Percentiles rank a stretch among this genome's conserved stretches.
Evolutionary conservation across 345 rosid species (phyloP).

Genomic region (Litchi chinensis): DNA sequence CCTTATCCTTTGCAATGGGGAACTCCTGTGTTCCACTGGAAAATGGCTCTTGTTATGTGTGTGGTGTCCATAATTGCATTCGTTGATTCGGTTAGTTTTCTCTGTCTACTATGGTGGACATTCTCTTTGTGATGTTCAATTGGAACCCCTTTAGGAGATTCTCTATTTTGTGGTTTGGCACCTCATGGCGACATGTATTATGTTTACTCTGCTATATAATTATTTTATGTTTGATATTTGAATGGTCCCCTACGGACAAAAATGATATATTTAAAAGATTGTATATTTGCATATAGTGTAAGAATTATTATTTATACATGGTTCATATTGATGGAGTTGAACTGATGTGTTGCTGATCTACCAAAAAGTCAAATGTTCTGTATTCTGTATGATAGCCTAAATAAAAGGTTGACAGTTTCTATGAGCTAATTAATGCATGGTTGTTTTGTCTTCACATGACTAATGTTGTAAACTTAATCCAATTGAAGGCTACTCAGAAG

Average conservation of each 20-base stretch:
- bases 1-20: slow-evolving; percentile 99
- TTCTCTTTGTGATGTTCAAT: slow-evolving; percentile 10
- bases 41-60: slow-evolving; percentile 93
- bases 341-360: background rate
- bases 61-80: slow-evolving; percentile 78
- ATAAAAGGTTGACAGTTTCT: background rate
- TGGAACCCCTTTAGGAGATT: slow-evolving; percentile 3
- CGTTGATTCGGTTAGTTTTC: slow-evolving; percentile 82
- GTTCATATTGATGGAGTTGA: background rate
- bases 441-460: slow-evolving; percentile 3
- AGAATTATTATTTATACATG: background rate
- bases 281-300: background rate
- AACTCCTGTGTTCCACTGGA: slow-evolving; percentile 85
- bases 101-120: background rate
- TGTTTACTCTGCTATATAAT: background rate
- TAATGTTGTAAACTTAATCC: slow-evolving; percentile 2
- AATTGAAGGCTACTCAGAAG: background rate
- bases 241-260: background rate
- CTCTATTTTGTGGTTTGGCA: slow-evolving; percentile 3
- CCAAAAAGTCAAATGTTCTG: background rate
- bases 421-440: background rate
- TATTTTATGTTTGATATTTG: slow-evolving; percentile 4
- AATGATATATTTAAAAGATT: background rate
- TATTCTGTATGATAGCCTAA: background rate
- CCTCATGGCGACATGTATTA: background rate